These are phyloP conservation scores for Gentiana macrophylla DNA, from an alignment of 257 asterid genomes.

Conservation along the genomic window DNA sequence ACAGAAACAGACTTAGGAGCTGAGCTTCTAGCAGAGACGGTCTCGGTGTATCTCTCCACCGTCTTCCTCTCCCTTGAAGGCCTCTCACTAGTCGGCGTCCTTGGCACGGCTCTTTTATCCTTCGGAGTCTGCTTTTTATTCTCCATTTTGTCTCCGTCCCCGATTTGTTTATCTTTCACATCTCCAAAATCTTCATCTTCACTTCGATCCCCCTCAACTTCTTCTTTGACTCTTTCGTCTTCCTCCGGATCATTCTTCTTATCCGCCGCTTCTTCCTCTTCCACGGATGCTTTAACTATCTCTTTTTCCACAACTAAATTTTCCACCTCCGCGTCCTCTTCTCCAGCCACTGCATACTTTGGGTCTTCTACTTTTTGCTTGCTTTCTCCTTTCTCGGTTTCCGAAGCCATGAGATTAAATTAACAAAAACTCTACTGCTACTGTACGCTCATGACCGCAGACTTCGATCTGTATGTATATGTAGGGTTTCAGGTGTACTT, in stretches of 20 bases:
- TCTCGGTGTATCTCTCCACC: conserved; percentile 60
- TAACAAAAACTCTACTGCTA: not conserved
- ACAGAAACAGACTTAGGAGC: conserved; percentile 47
- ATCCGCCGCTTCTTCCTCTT: not conserved
- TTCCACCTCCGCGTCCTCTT: not conserved
- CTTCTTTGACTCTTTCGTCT: conserved; percentile 1
- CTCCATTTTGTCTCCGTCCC: conserved; percentile 2
- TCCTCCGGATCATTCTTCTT: conserved; percentile 9
- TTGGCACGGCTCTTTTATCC: conserved; percentile 14
- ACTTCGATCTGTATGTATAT: not conserved
- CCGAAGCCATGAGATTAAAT: conserved; percentile 42
- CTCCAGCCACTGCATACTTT: not conserved
- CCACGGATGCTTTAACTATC: not conserved
- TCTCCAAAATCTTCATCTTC: conserved; percentile 6
- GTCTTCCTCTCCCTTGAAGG: conserved; percentile 86
- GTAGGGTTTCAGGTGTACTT: not conserved
- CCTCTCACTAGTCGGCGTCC: conserved; percentile 30
- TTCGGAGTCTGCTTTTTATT: conserved; percentile 4
- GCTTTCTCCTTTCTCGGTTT: conserved; percentile 31
- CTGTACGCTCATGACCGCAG: not conserved
- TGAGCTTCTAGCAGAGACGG: conserved; percentile 24
- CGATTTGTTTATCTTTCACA: not conserved
- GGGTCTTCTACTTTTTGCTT: conserved; percentile 1
- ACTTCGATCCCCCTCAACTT: not conserved
- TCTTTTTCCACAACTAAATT: conserved; percentile 4